A percentile compares a stretch with the other conserved stretches of the same genome.
phyloP scores from a whole-genome alignment of 768 basidiomycete genomes.

The Candolleomyces efflorescens region DNA sequence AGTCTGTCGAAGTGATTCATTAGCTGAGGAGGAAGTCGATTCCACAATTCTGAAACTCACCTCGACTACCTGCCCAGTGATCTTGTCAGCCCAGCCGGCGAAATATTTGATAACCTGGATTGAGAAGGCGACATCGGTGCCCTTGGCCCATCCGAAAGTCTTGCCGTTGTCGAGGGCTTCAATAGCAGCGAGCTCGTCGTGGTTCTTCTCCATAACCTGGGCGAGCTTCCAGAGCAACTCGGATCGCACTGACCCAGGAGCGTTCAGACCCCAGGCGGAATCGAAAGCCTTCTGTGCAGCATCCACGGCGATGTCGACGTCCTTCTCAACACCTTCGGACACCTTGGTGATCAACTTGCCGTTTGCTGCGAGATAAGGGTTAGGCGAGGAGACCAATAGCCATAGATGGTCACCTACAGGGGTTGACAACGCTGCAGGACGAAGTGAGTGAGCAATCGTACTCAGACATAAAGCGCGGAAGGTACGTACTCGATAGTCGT shows the following conservation, averaged over 20 bases:
- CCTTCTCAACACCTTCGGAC: constrained; percentile 57
- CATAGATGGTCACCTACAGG: constrained; percentile 26
- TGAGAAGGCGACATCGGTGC: constrained; percentile 41
- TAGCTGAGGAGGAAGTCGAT: not conserved
- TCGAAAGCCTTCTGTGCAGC: constrained; percentile 32
- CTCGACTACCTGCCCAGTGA: constrained; percentile 67
- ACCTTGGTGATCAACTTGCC: constrained; percentile 58
- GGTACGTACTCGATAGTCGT: constrained; percentile 59
- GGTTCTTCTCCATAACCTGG: constrained; percentile 50
- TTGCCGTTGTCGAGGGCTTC: constrained; percentile 70
- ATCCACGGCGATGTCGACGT: constrained; percentile 71
- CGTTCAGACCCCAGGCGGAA: constrained; percentile 45
- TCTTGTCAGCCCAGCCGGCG: constrained; percentile 85
- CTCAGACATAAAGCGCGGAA: not conserved
- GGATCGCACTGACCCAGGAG: constrained; percentile 11
- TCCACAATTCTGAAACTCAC: constrained; percentile 4
- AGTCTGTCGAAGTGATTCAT: constrained; percentile 15
- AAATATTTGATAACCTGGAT: constrained; percentile 64
- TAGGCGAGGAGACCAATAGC: not conserved
- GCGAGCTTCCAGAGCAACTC: constrained; percentile 52
- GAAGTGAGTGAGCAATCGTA: constrained; percentile 9
- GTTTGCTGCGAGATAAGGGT: constrained; percentile 38
- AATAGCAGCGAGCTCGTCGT: constrained; percentile 57
- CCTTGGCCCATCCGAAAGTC: constrained; percentile 44
- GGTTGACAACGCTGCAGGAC: constrained; percentile 49